phyloP scores from a whole-genome alignment of 2,329 filamentous ascomycete genomes.

The Bipolaris cookei region DNA sequence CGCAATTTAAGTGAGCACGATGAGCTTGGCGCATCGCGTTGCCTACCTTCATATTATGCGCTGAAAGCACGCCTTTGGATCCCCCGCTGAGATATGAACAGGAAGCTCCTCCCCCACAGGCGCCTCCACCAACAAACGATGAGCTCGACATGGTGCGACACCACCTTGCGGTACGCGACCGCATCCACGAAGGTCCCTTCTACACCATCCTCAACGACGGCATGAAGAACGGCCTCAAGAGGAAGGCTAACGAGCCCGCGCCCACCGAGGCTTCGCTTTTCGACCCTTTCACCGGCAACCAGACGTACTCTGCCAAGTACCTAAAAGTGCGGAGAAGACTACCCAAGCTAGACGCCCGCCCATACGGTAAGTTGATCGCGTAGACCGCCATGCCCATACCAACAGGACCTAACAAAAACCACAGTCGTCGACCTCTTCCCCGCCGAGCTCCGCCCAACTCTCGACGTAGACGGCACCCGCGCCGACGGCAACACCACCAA shows the following conservation, averaged over 20 bases:
- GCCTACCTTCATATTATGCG: slow-evolving; percentile 17
- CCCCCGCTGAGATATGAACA: slow-evolving; percentile 32
- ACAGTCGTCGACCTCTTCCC: slow-evolving; percentile 65
- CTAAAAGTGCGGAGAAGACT: slow-evolving; percentile 62
- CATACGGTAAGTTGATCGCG: slow-evolving; percentile 57
- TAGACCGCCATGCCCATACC: not conserved
- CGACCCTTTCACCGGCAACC: slow-evolving; percentile 68
- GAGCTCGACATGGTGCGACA: slow-evolving; percentile 59
- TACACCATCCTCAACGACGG: slow-evolving; percentile 62
- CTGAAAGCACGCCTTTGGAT: slow-evolving; percentile 8
- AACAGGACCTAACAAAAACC: slow-evolving; percentile 12
- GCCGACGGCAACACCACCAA: slow-evolving; percentile 30
- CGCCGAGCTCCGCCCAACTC: slow-evolving; percentile 61
- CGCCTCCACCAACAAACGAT: slow-evolving; percentile 48
- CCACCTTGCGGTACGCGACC: slow-evolving; percentile 60
- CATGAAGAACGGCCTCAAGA: slow-evolving; percentile 51
- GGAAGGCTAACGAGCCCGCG: slow-evolving; percentile 48
- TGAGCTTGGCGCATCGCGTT: slow-evolving; percentile 1
- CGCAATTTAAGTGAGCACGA: not conserved
- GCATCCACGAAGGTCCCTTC: slow-evolving; percentile 65
- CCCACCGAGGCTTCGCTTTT: slow-evolving; percentile 51
- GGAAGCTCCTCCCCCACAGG: slow-evolving; percentile 45
- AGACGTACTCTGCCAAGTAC: slow-evolving; percentile 65
- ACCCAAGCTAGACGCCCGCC: slow-evolving; percentile 60
- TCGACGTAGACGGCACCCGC: slow-evolving; percentile 57